Conservation (phyloP, 2,329 filamentous ascomycete species). For the Calonectria hongkongensis region DNA sequence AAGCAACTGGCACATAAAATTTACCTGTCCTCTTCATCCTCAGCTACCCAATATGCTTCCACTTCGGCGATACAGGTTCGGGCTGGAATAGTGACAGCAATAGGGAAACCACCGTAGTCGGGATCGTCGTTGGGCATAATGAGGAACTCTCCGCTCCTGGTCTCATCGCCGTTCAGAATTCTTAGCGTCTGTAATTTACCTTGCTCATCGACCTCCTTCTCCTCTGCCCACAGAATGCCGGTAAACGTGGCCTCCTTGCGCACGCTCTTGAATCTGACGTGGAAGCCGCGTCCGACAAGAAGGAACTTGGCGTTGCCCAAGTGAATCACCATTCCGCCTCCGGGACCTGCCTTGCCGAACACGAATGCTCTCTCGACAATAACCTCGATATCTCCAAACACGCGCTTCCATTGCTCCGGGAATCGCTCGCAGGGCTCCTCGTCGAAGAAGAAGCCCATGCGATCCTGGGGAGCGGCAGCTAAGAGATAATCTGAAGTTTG, state of each 20-base stretch:
- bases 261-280: slow-evolving; percentile 59
- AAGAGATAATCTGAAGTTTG: slow-evolving; percentile 56
- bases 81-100: slow-evolving; percentile 72
- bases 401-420: slow-evolving; percentile 53
- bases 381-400: slow-evolving; percentile 59
- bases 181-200: slow-evolving; percentile 59
- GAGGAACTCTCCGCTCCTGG: slow-evolving; percentile 64
- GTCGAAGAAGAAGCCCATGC: slow-evolving; percentile 63
- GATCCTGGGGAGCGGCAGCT: slow-evolving; percentile 55
- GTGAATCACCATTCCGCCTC: slow-evolving; percentile 63
- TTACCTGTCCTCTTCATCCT: slow-evolving; percentile 54
- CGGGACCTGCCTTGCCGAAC: slow-evolving; percentile 62
- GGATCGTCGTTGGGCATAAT: slow-evolving; percentile 75
- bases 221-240: slow-evolving; percentile 60
- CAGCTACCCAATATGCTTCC: slow-evolving; percentile 60
- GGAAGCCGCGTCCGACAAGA: slow-evolving; percentile 61
- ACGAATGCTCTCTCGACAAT: slow-evolving; percentile 63
- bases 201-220: slow-evolving; percentile 61
- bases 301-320: slow-evolving; percentile 60
- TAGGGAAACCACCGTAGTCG: slow-evolving; percentile 74
- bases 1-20: background rate
- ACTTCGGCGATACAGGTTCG: slow-evolving; percentile 68
- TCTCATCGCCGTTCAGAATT: slow-evolving; percentile 64
- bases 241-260: slow-evolving; percentile 59
- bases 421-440: slow-evolving; percentile 52